Base-by-base conservation (phyloP, 192 early-diverging fungal genomes). In the Backusella luteola region DNA sequence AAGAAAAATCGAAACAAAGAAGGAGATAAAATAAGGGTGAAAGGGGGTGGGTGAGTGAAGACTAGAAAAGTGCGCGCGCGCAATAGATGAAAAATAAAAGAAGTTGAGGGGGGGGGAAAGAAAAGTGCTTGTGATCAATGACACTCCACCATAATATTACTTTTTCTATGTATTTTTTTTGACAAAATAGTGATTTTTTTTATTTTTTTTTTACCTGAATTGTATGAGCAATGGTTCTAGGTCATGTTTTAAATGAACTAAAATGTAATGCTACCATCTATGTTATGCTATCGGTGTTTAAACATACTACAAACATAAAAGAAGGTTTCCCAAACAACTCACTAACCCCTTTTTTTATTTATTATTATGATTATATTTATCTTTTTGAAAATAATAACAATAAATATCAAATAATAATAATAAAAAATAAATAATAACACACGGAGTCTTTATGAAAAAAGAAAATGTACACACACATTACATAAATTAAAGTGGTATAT, bases 1-100 rank as follows among this genome's bases (percentile, higher is more conserved):
- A 59, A 59, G 23, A 69, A 69, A 69, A 69, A 41, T 21, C 36
- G 67, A 69, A 69, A 69, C 67, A 69, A 69, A 38, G n/a, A 69
- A 69, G 67, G 67, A 69, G 67, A 21, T 69, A 59, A 69, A 69
- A 69, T 69, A 69, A 69, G 67, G 67, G 67, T 69, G 17, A 69
- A 69, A 26, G 67, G 67, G 67, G 35, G 46, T 19, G 46, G 17
- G 5, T 14, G 42, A 44, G 42, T 14, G 46, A 38, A n/a, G 23
- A 6, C 15, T 19, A 41, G 35, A 26, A 59, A 12, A 26, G 56
- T 26, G n/a, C 9, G 56, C 21, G 67, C 67, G 36, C 36, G 38
- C 36, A 38, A 69, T 69, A 35, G 35, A 29, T 23, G 56, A 59
- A 26, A 53, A 21, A 8, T 38, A 53, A 53, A 53, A 21, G 52